phyloP scores from a whole-genome alignment of 805 yeast species.

The Isabelozyma heimii region DNA sequence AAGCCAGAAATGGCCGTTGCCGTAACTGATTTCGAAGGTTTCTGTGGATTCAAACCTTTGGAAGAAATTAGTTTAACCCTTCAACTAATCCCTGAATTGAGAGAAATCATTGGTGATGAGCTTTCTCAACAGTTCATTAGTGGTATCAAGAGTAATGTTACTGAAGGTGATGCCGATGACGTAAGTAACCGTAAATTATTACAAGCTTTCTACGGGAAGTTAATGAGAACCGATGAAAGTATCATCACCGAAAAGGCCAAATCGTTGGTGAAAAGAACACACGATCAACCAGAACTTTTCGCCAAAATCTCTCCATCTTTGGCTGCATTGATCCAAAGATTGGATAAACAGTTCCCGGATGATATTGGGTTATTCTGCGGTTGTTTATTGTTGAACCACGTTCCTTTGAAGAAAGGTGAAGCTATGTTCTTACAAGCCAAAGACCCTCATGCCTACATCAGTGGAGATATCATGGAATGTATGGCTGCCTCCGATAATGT shows the following conservation, averaged over 20 bases:
- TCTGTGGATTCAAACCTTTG: conserved; percentile 96
- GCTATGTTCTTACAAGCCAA: conserved; percentile 96
- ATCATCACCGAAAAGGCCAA: conserved; percentile 55
- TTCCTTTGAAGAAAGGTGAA: conserved; percentile 78
- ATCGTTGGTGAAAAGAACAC: conserved; percentile 65
- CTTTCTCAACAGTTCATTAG: conserved; percentile 51
- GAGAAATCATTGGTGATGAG: conserved; percentile 64
- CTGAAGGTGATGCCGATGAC: conserved; percentile 52
- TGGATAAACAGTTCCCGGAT: conserved; percentile 85
- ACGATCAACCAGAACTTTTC: conserved; percentile 56
- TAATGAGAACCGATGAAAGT: conserved; percentile 81
- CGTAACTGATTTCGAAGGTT: conserved; percentile 92
- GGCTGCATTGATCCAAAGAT: conserved; percentile 70
- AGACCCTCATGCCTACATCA: conserved; percentile 97
- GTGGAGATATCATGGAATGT: conserved; percentile 97
- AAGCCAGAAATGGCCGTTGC: conserved; percentile 99
- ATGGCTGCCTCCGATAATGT: conserved; percentile 99
- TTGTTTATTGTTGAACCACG: conserved; percentile 87
- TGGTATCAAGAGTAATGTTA: conserved; percentile 45
- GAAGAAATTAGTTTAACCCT: conserved; percentile 69
- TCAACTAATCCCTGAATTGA: conserved; percentile 72
- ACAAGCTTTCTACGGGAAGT: conserved; percentile 71
- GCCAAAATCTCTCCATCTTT: conserved; percentile 46
- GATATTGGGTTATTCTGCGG: conserved; percentile 98
- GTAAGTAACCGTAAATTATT: conserved; percentile 59